These are phyloP conservation scores for Ophiostoma montium DNA, from an alignment of 2,329 filamentous ascomycete genomes.

Conservation along the genomic window DNA sequence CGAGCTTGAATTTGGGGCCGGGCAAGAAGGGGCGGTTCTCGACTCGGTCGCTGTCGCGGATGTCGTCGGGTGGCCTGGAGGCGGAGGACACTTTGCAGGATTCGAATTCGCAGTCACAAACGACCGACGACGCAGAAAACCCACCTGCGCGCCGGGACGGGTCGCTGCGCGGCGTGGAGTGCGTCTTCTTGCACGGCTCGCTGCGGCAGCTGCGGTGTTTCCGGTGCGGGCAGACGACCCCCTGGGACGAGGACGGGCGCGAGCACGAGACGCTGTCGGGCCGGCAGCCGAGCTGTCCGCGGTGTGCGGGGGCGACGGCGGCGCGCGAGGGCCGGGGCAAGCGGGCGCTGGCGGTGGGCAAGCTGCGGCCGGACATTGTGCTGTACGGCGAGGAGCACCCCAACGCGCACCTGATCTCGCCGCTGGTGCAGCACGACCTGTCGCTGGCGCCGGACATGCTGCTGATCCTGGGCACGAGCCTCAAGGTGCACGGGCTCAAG, in stretches of 20 bases:
- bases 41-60: conserved; percentile 16
- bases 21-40: conserved; percentile 48
- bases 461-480: conserved; percentile 55
- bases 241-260: conserved; percentile 44
- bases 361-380: conserved; percentile 57
- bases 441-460: conserved; percentile 50
- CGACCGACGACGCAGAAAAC: not conserved
- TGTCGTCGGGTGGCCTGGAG: not conserved
- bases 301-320: conserved; percentile 47
- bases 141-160: conserved; percentile 4
- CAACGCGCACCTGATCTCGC: conserved; percentile 51
- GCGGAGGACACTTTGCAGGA: not conserved
- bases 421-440: conserved; percentile 54
- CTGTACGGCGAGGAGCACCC: conserved; percentile 64
- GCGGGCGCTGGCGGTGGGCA: conserved; percentile 51
- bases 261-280: conserved; percentile 46
- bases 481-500: conserved; percentile 58
- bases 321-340: conserved; percentile 52
- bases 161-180: conserved; percentile 38
- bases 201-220: conserved; percentile 50
- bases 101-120: not conserved
- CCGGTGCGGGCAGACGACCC: conserved; percentile 40
- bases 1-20: conserved; percentile 45
- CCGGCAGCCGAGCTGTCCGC: conserved; percentile 52
- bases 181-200: conserved; percentile 61